Percentiles rank a stretch among this genome's conserved stretches.
phyloP scores from a whole-genome alignment of 495 filamentous ascomycete species.

The Bryoglossum gracile region DNA sequence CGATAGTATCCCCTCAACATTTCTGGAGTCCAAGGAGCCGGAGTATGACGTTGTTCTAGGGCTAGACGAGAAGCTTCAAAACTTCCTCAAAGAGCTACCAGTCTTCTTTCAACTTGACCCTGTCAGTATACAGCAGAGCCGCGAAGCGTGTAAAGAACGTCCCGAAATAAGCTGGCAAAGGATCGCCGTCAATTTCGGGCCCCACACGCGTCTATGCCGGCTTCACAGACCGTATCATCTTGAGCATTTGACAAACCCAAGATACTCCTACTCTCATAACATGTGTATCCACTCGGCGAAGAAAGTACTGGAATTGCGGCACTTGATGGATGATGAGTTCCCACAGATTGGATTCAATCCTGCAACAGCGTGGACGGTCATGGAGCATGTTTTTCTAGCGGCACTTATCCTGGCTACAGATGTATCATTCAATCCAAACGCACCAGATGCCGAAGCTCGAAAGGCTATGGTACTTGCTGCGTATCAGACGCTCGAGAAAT shows the following conservation, averaged over 20 bases:
- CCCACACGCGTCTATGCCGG: conserved; percentile 4
- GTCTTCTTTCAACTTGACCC: conserved; percentile 4
- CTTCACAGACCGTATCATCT: conserved; percentile 8
- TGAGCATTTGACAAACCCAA: neutral
- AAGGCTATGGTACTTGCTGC: conserved; percentile 3
- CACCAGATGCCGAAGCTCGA: conserved; percentile 5
- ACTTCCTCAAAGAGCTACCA: conserved; percentile 2
- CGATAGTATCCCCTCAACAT: neutral
- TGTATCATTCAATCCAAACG: conserved; percentile 7
- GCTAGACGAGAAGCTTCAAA: conserved; percentile 4
- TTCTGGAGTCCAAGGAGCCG: neutral
- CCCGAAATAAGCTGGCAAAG: conserved; percentile 1
- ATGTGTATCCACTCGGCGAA: conserved; percentile 4
- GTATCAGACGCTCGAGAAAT: conserved; percentile 3
- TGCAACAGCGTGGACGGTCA: neutral
- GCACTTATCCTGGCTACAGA: conserved; percentile 6
- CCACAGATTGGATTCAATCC: neutral
- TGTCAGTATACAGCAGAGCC: conserved; percentile 4
- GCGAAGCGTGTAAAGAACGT: neutral
- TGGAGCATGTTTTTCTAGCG: conserved; percentile 8
- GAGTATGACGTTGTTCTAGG: conserved; percentile 5
- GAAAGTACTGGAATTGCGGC: conserved; percentile 4
- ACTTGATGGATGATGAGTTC: neutral
- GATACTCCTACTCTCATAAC: conserved; percentile 4
- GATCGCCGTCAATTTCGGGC: conserved; percentile 1